Evolutionary conservation across 306 rosid species (phyloP).

Genomic region (Cucurbita pepo): DNA sequence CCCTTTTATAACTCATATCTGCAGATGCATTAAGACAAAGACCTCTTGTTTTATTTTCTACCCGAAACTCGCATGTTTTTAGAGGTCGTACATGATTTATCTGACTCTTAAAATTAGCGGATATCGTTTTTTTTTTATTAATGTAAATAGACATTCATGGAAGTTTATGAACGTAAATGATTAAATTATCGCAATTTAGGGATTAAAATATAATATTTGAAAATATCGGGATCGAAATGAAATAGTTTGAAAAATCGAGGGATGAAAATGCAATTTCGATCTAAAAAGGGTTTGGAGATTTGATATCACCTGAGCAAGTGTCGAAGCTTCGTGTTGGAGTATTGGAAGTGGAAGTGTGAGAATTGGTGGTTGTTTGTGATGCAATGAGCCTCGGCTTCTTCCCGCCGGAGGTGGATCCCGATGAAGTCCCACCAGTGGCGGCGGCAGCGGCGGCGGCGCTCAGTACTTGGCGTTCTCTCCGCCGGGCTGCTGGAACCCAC

Average conservation of each 20-base stretch:
- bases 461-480: neutral
- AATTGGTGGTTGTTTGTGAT: neutral
- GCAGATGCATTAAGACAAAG: neutral
- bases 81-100: no score
- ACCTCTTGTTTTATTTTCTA: no score
- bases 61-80: no score
- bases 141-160: no score
- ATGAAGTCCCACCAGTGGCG: neutral
- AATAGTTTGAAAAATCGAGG: neutral
- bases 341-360: neutral
- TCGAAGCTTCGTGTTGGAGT: constrained; percentile 3
- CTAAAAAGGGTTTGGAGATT: neutral
- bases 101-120: no score
- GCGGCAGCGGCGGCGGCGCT: neutral
- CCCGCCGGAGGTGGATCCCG: neutral
- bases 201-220: neutral
- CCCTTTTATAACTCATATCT: neutral
- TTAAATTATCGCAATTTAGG: no score
- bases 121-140: no score
- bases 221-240: neutral
- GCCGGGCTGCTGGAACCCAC: neutral
- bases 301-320: neutral
- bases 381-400: neutral
- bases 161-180: no score
- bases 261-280: neutral